These are phyloP conservation scores for Citrus reticulata DNA, from an alignment of 345 rosid genomes.

Conservation along the genomic window DNA sequence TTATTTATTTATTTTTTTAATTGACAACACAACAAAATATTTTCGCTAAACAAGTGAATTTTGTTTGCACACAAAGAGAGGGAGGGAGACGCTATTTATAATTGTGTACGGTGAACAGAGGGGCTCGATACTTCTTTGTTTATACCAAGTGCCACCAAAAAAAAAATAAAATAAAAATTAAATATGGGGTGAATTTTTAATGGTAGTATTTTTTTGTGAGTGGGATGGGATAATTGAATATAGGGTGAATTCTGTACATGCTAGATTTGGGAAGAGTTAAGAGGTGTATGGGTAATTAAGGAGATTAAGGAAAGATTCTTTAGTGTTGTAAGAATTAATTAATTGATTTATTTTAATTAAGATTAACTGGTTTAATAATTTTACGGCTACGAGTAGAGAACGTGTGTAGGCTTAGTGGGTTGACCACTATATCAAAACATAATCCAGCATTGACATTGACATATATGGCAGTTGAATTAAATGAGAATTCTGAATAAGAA, in stretches of 20 bases:
- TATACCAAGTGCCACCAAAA: background rate
- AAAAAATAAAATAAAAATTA: too few relatives aligned
- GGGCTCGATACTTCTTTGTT: background rate
- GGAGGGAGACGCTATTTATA: background rate
- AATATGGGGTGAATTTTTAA: background rate
- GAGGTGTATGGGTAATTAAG: too few relatives aligned
- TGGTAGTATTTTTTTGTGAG: background rate
- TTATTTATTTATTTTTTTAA: too few relatives aligned
- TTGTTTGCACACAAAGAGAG: background rate
- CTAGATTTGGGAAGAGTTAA: background rate
- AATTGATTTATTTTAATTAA: too few relatives aligned
- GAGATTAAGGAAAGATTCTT: background rate
- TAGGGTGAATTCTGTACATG: background rate
- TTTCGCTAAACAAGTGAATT: background rate
- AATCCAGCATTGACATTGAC: background rate
- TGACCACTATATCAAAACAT: background rate
- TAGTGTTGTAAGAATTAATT: background rate
- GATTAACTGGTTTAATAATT: background rate
- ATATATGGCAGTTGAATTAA: background rate
- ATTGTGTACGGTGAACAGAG: background rate
- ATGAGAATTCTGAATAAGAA: background rate
- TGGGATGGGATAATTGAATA: background rate
- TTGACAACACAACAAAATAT: background rate
- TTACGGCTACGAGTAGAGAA: background rate
- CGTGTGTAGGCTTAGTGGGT: background rate